Evolutionary conservation across 2,329 filamentous ascomycete genomes (phyloP), one percentile per base, ranked within the genome.

Genomic region (Fusarium sp.): DNA sequence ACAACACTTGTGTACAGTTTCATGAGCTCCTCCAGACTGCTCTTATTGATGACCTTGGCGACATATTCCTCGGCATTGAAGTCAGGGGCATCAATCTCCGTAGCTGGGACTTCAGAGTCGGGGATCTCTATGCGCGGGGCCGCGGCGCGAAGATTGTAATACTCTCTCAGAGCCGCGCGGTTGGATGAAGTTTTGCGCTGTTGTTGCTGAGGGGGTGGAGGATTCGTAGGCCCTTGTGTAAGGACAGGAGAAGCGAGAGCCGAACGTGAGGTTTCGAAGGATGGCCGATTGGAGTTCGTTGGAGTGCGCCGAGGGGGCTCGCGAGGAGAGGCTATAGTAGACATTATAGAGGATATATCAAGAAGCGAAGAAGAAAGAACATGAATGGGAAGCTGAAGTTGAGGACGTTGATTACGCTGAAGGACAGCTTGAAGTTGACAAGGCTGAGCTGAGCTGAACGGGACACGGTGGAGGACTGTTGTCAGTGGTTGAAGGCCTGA

Each of bases 101-200:
- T 87, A 29, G 87, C 78, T 6, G 89, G 86, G 20, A 92, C 88
- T 68, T 91, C 89, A 22, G 85, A 87, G 57, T 83, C 79, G 40
- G 79, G 77, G 72, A 80, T 70, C 81, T 85, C 68, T 80, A 88
- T 75, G 81, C 83, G 76, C 25, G 80, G 73, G 81, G 81, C 29
- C 67, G 81, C 18, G 78, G 86, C 71, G 76, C 81, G 43, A 52
- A 98, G 87, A 78, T 96, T 96, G 83, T 98, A 98, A 85, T 97
- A 98, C 78, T 98, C 94, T 75, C 96, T 92, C 22, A 98, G 87
- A 9, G 95, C 95, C 59, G 92, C 89, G 71, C 95, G 92, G 82
- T 97, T 97, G 67, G 92, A 70, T 11, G 68, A 83, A 59, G 86
- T 85, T 70, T 83, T 86, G 61, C 78, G 73, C 10, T 60, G 62